Evolutionary conservation across 768 basidiomycete species (phyloP), one percentile per base, ranked within the genome.

Genomic region (Lentinus brumalis): DNA sequence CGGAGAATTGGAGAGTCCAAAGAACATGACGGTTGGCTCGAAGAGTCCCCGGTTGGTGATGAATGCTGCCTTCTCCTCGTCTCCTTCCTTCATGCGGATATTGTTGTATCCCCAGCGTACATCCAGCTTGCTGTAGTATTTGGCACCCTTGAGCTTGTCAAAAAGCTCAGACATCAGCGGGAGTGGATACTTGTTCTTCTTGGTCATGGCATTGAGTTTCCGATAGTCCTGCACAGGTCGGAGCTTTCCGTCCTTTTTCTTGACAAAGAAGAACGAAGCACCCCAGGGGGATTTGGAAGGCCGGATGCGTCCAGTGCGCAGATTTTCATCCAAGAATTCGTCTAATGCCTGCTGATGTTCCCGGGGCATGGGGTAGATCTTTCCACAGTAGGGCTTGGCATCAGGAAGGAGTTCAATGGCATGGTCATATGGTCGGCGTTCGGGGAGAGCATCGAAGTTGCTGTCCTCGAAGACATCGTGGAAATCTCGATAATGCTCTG

Each of bases 61-160:
- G 62, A 85, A 77, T 14, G 72, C 76, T 1, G 73, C 78, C 61
- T 79, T 82, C 70, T 69, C 75, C 64, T 80, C 70, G 59, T 81
- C 73, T 3, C 78, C 79, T 45, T 75, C 70, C n/a, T 72, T 73
- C 52, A 82, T 75, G 7, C 70, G 62, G 5, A 77, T 52, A 18
- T 72, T 74, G 52, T 79, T 73, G 41, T 76, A 80, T 0, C 71
- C 76, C 53, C 68, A 70, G 0, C 63, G 50, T 10, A 77, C 53
- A 61, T 79, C 70, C 15, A 73, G 12, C 46, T 69, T 71, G 9
- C 70, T 71, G 53, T 72, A 74, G 53, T 56, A 56, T 41, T 66
- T 61, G 18, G 67, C 68, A 40, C 65, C 50, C 31, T 51, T 32
- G 30, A 72, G 60, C 39, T 57, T 64, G 60, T 70, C 69, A 56